Evolutionary conservation across 768 basidiomycete genomes (phyloP).

Genomic region (Multifurca ochricompacta): DNA sequence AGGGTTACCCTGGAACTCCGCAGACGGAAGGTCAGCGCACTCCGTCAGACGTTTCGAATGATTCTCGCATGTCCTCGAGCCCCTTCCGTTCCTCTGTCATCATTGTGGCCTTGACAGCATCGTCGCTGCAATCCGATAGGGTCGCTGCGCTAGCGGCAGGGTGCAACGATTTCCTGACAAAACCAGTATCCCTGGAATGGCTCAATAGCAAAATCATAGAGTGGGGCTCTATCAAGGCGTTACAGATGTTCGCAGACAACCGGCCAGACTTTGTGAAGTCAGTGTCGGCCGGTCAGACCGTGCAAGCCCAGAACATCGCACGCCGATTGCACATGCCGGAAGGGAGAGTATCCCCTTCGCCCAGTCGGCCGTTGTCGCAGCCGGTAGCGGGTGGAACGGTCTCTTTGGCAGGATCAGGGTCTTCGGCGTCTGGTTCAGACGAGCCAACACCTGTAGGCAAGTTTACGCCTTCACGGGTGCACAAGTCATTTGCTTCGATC

Average conservation of each 20-base stretch:
- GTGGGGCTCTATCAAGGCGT: slow-evolving; percentile 95
- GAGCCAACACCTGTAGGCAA: neutral
- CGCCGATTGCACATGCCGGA: slow-evolving; percentile 43
- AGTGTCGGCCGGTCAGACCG: slow-evolving; percentile 39
- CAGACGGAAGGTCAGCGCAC: slow-evolving; percentile 46
- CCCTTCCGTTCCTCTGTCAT: slow-evolving; percentile 92
- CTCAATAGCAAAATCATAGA: slow-evolving; percentile 97
- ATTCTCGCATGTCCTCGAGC: slow-evolving; percentile 42
- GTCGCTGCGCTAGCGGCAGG: slow-evolving; percentile 96
- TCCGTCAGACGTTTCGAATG: slow-evolving; percentile 46
- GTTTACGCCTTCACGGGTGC: slow-evolving; percentile 1
- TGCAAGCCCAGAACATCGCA: slow-evolving; percentile 41
- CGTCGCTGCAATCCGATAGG: slow-evolving; percentile 89
- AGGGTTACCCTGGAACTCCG: slow-evolving; percentile 65
- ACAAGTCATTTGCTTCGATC: slow-evolving; percentile 6
- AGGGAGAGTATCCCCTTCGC: slow-evolving; percentile 34
- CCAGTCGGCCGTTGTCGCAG: slow-evolving; percentile 34
- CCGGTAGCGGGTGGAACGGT: slow-evolving; percentile 6
- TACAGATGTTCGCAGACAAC: slow-evolving; percentile 88
- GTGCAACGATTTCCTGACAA: slow-evolving; percentile 97
- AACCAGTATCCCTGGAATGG: slow-evolving; percentile 93
- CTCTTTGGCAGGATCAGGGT: neutral
- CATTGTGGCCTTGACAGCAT: slow-evolving; percentile 98
- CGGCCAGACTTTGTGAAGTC: slow-evolving; percentile 50
- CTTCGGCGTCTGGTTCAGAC: neutral